Percentiles rank a stretch among this genome's conserved stretches.
phyloP scores from a whole-genome alignment of 108 stramenopile species.

The Cylindrotheca fusiformis region DNA sequence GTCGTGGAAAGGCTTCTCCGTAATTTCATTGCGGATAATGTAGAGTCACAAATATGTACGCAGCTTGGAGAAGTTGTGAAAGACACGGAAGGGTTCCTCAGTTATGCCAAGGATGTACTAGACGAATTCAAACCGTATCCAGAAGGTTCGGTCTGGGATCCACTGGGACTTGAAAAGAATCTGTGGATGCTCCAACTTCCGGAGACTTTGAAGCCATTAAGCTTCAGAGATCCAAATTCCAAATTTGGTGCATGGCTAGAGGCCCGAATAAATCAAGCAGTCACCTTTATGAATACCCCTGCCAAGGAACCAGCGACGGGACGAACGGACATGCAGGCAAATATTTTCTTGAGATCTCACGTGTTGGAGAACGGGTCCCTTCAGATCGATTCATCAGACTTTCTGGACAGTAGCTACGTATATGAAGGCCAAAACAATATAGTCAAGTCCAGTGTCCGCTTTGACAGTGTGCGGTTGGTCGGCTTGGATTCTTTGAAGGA shows the following conservation, averaged over 20 bases:
- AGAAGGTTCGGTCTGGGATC: neutral
- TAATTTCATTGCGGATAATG: conserved; percentile 9
- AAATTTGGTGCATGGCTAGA: conserved; percentile 19
- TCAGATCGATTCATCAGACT: neutral
- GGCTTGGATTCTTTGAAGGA: conserved; percentile 63
- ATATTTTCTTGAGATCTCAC: conserved; percentile 43
- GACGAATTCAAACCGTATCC: conserved; percentile 3
- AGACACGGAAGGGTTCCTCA: conserved; percentile 13
- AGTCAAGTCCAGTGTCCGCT: conserved; percentile 48
- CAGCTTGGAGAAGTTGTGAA: conserved; percentile 10
- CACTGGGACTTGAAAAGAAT: conserved; percentile 4
- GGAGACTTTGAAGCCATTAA: neutral
- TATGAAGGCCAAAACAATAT: conserved; percentile 57
- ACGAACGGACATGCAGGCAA: conserved; percentile 38
- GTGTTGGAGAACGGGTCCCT: conserved; percentile 31
- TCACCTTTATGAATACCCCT: conserved; percentile 2
- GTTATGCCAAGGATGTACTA: conserved; percentile 6
- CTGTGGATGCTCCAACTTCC: neutral
- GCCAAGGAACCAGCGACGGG: neutral
- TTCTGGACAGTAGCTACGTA: conserved; percentile 6
- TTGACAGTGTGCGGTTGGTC: conserved; percentile 37
- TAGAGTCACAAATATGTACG: conserved; percentile 6
- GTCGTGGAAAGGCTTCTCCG: conserved; percentile 17
- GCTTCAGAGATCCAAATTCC: conserved; percentile 8
- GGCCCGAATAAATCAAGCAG: conserved; percentile 5